phyloP scores from a whole-genome alignment of 1,284 basidiomycete species.

The Ustilago nuda region DNA sequence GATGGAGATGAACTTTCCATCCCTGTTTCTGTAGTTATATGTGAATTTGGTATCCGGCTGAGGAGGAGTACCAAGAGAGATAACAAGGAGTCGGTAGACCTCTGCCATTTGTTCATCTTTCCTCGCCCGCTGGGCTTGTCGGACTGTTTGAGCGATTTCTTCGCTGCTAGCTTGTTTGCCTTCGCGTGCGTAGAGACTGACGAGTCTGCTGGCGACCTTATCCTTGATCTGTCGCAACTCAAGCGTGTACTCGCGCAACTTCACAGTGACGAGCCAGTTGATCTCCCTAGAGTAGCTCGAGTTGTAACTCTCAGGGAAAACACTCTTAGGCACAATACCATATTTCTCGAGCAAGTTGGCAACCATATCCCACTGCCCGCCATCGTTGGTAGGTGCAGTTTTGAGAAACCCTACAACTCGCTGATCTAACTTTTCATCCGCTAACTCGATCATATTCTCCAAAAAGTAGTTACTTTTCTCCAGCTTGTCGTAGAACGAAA shows the following conservation, averaged over 20 bases:
- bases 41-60: conserved; percentile 55
- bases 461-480: conserved; percentile 96
- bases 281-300: conserved; percentile 81
- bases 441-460: conserved; percentile 85
- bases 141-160: conserved; percentile 39
- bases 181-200: conserved; percentile 58
- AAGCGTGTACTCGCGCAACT: conserved; percentile 89
- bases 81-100: conserved; percentile 86
- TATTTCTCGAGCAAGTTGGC: conserved; percentile 76
- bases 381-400: conserved; percentile 84
- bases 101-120: conserved; percentile 87
- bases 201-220: conserved; percentile 66
- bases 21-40: conserved; percentile 75
- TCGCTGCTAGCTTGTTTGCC: not conserved
- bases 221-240: conserved; percentile 78
- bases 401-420: conserved; percentile 83
- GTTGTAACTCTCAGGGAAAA: conserved; percentile 88
- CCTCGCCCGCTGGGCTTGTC: conserved; percentile 71
- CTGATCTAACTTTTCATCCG: conserved; percentile 83
- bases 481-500: conserved; percentile 74
- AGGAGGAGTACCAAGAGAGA: conserved; percentile 75
- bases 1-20: conserved; percentile 80
- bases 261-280: conserved; percentile 84
- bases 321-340: conserved; percentile 72
- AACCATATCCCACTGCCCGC: conserved; percentile 80